Conservation (phyloP, 1,284 basidiomycete genomes). For the Sparassis latifolia region DNA sequence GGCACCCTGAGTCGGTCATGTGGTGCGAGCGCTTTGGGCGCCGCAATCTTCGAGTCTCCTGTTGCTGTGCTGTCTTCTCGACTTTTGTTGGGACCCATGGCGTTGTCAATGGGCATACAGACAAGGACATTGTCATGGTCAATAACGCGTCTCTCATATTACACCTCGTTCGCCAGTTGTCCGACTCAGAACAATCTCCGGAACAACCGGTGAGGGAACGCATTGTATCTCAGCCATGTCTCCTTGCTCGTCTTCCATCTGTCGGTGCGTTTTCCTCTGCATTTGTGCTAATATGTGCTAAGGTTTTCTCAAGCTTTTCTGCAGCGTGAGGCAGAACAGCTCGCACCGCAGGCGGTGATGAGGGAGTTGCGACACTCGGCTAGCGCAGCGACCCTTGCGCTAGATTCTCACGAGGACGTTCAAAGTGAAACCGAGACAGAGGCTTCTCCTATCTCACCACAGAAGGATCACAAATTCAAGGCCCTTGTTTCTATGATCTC, state of each 20-base stretch:
- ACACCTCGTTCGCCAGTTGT: constrained; percentile 29
- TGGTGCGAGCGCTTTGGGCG: too few relatives aligned
- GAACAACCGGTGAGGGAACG: constrained; percentile 27
- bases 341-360: constrained; percentile 47
- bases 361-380: constrained; percentile 21
- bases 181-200: constrained; percentile 14
- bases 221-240: constrained; percentile 45
- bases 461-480: too few relatives aligned
- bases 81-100: too few relatives aligned
- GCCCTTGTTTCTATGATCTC: too few relatives aligned
- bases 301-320: constrained; percentile 47
- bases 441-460: too few relatives aligned
- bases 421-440: too few relatives aligned
- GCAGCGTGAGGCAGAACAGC: constrained; percentile 54
- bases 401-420: too few relatives aligned
- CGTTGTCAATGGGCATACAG: too few relatives aligned
- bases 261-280: constrained; percentile 36
- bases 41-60: too few relatives aligned
- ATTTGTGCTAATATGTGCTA: constrained; percentile 6
- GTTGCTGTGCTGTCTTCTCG: too few relatives aligned
- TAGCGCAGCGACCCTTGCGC: constrained; percentile 19
- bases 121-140: constrained; percentile 27
- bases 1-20: too few relatives aligned
- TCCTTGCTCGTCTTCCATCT: constrained; percentile 62
- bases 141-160: constrained; percentile 52